A percentile compares a stretch with the other conserved stretches of the same genome.
Evolutionary conservation across 2,329 filamentous ascomycete species (phyloP).

Genomic region (Ascochyta lentis): DNA sequence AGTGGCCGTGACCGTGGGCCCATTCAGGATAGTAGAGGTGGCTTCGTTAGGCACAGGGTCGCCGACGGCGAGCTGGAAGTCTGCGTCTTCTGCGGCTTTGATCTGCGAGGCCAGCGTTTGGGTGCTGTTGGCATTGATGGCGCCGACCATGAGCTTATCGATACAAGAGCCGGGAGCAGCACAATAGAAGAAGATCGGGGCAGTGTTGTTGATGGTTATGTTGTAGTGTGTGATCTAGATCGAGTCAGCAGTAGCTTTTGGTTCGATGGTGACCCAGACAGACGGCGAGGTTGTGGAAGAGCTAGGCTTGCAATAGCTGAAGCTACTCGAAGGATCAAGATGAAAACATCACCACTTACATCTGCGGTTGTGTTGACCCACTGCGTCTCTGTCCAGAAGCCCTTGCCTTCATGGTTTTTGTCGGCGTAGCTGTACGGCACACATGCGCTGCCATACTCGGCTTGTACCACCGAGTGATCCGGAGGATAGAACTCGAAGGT

Average conservation of each 20-base stretch:
- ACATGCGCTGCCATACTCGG: slow-evolving; percentile 50
- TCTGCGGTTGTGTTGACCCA: slow-evolving; percentile 32
- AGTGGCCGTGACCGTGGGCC: slow-evolving; percentile 21
- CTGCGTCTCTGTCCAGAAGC: slow-evolving; percentile 44
- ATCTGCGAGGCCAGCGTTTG: slow-evolving; percentile 41
- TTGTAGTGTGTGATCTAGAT: slow-evolving; percentile 38
- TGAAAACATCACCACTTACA: slow-evolving; percentile 25
- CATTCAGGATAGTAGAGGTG: slow-evolving; percentile 19
- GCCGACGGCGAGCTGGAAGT: slow-evolving; percentile 48
- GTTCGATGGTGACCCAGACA: background rate
- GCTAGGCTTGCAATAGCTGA: background rate
- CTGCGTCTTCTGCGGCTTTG: slow-evolving; percentile 29
- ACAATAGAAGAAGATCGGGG: slow-evolving; percentile 50
- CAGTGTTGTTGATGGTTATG: slow-evolving; percentile 44
- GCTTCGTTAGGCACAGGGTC: slow-evolving; percentile 50
- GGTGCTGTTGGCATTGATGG: slow-evolving; percentile 67
- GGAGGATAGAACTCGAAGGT: slow-evolving; percentile 50
- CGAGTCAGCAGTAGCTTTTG: slow-evolving; percentile 5
- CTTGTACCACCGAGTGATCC: slow-evolving; percentile 53
- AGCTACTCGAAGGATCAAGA: no score
- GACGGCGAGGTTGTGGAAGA: background rate
- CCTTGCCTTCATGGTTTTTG: slow-evolving; percentile 27
- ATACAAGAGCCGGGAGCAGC: slow-evolving; percentile 70
- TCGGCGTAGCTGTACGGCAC: slow-evolving; percentile 48
- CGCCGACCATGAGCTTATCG: slow-evolving; percentile 73